Base-by-base conservation (phyloP, 306 rosid species). In the Begonia loranthoides region DNA sequence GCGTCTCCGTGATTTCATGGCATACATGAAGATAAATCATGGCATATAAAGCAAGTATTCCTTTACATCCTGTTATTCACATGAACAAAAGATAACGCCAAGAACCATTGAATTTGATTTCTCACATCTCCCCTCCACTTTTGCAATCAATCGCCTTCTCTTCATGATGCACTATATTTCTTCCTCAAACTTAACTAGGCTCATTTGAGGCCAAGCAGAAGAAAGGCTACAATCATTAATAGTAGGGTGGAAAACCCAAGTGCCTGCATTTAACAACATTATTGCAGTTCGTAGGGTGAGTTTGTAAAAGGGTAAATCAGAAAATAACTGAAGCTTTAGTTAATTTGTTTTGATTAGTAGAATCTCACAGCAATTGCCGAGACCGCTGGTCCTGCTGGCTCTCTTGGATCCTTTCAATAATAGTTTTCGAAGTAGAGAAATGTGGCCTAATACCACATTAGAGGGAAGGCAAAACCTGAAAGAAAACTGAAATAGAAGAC, bases 381-480 rank as follows among this genome's bases (percentile, higher is more conserved):
- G 47, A 95, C 90, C 34, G 95, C 97, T 12, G 84, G 66, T 14
- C 95, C 97, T 24, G 95, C 95, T 22, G 95, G 76, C 50, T 89
- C 97, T 69, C 97, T 80, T 36, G 97, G 97, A 76, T 89, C 97
- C 71, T 75, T 84, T 61, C 82, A 76, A 15, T 76, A 79, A 69
- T 75, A 58, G 33, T 89, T 89, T 57, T 87, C 80, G 36, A 89
- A 77, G 60, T 89, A 89, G 57, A 84, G 95, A 45, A 84, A n/a
- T 5, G 95, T 79, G 8, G 84, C 94, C 55, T 71, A 89, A 70
- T 60, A 89, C 97, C 97, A 89, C 77, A 89, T 51, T 11, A 75
- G 50, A 41, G 97, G 97, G 72, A 77, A 81, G 2, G 71, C 67
- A 64, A 89, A 84, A 46, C 97, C 95, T 2, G 79, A 10, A 44